These are phyloP conservation scores for Yamadazyma oceani DNA, from an alignment of 1,139 yeast genomes.

Conservation along the genomic window DNA sequence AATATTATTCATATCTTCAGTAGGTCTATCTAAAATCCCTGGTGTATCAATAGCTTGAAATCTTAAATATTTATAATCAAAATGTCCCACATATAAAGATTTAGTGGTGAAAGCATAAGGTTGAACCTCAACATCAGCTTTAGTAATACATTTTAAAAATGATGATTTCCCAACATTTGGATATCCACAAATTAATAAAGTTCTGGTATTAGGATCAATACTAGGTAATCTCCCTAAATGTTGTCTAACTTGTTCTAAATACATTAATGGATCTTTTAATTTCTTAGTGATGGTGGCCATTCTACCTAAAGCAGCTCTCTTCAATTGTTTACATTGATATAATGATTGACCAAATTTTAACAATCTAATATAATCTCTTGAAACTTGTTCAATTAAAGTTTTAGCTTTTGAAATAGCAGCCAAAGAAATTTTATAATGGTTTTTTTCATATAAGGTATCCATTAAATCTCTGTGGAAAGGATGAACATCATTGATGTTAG, in stretches of 20 bases:
- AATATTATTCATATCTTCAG: constrained; percentile 98
- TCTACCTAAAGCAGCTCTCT: constrained; percentile 98
- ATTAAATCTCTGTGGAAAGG: constrained; percentile 97
- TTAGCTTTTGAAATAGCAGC: constrained; percentile 95
- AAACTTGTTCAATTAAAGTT: constrained; percentile 89
- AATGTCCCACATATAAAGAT: constrained; percentile 93
- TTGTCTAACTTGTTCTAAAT: constrained; percentile 97
- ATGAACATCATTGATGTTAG: constrained; percentile 95
- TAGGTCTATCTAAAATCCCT: constrained; percentile 97
- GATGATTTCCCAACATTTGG: constrained; percentile 99
- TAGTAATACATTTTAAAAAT: constrained; percentile 86
- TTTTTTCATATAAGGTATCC: constrained; percentile 97
- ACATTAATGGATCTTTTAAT: constrained; percentile 87
- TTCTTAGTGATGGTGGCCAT: constrained; percentile 98
- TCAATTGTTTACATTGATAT: constrained; percentile 97
- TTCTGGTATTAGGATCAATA: constrained; percentile 98
- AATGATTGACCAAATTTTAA: constrained; percentile 96
- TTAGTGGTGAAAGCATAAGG: constrained; percentile 98
- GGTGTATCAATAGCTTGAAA: constrained; percentile 99
- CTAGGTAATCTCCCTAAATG: constrained; percentile 98
- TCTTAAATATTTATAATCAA: constrained; percentile 94
- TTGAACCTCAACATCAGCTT: constrained; percentile 98
- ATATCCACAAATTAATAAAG: constrained; percentile 94
- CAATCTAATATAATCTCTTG: constrained; percentile 91
- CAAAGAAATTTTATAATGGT: constrained; percentile 95